Base-by-base conservation (phyloP, 73 alveolate genomes). In the Tetrahymena elliotti region DNA sequence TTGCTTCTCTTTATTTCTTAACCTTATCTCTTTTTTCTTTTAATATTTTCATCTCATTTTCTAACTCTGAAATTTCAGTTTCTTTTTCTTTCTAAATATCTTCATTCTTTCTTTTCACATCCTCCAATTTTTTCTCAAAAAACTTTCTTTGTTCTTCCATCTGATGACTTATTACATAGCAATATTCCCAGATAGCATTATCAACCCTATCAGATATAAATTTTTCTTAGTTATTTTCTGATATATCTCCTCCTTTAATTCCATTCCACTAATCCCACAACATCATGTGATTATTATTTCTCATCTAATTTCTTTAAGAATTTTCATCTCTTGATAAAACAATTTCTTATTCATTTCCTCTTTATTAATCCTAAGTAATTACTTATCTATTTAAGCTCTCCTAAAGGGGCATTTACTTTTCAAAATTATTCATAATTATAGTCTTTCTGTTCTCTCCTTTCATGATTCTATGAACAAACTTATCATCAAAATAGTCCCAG, bases 401-500 rank as follows among this genome's bases (percentile, higher is more conserved):
- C 24, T 83, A 93, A 9, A 96, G 39, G 16, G 38, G 94, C 33
- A 38, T 37, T 22, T 36, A 37, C 22, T 35, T 33, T 95, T 95
- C 93, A 24, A 36, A 33, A 38, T 94, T 95, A 52, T 41, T 47
- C 52, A 94, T 83, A 34, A 94, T 36, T 33, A 39, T 31, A 24
- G 53, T 37, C 68, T 83, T 93, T 22, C 52, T 68, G 11, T 93
- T 84, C 38, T 96, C 97, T 35, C 98, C 97, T 68, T 97, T 97
- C 33, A 98, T 95, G 1, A 98, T 83, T 83, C 99, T 95, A 98
- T 98, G 99, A 38, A 98, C 99, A 96, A 97, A 98, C 92, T 97
- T 97, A 95, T 98, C 99, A 12, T 94, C 97, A 93, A 94, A 92
- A 94, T 98, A 98, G 95, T 97, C 98, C 99, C 99, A 98, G 16